Evolutionary conservation across 441 rosid genomes (phyloP).

Genomic region (Viola pubescens): DNA sequence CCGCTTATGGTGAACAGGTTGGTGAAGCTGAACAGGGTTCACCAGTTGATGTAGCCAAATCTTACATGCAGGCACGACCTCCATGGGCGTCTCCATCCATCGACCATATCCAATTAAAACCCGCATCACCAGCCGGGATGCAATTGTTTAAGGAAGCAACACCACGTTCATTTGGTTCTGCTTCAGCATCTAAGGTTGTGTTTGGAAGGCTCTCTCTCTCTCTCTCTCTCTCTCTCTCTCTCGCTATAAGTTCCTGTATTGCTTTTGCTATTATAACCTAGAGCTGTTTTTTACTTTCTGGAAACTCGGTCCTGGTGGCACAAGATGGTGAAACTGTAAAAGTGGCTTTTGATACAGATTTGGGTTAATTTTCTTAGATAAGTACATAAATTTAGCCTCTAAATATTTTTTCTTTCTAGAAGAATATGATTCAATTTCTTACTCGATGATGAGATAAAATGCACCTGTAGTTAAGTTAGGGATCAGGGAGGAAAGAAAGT

Average conservation of each 20-base stretch:
- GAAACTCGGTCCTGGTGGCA: not conserved
- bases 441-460: not conserved
- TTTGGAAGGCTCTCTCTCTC: constrained; percentile 11
- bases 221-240: not conserved
- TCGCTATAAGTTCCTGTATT: not conserved
- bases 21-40: constrained; percentile 51
- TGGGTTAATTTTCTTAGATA: no score
- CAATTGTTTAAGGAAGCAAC: constrained; percentile 47
- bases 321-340: not conserved
- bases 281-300: not conserved
- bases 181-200: constrained; percentile 51
- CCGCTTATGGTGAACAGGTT: constrained; percentile 28
- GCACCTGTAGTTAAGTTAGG: not conserved
- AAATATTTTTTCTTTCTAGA: no score
- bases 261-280: not conserved
- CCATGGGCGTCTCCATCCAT: constrained; percentile 65
- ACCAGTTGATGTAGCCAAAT: constrained; percentile 77
- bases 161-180: constrained; percentile 30
- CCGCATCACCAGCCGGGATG: constrained; percentile 38
- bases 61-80: constrained; percentile 66
- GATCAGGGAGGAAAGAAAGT: not conserved
- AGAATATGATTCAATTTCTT: not conserved
- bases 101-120: constrained; percentile 29
- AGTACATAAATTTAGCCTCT: no score
- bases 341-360: no score